Base-by-base conservation (phyloP, 139 green algal genomes). In the Micromonas commoda region DNA sequence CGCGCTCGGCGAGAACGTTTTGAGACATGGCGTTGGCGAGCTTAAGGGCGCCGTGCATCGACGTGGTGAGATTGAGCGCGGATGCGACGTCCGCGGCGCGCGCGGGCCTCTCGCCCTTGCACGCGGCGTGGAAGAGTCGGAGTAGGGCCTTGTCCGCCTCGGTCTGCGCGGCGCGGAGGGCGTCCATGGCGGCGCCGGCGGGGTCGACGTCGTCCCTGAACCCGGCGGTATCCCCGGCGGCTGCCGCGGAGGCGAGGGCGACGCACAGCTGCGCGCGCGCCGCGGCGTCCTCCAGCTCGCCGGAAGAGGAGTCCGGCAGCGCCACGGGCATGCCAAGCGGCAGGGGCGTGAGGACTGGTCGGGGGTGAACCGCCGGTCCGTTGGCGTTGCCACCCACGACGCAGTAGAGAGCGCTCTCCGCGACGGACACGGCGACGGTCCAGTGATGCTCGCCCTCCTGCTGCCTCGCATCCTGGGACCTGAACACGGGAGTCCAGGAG, bases 401-500 rank as follows among this genome's bases (percentile, higher is more conserved):
- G 81, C 85, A 91, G 66, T 79, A 85, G 26, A 96, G 57, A 1
- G 68, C 33, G 2, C 24, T 39, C 79, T 94, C 75, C 29, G 24
- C 54, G n/a, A 64, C 29, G n/a, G 35, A 78, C 23, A 93, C 32
- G 3, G 80, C 83, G 29, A 96, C 88, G 28, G 91, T 57, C 91
- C 91, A 96, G 83, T 88, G 88, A 29, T 83, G 73, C 78, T 96
- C 88, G 2, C 33, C 53, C 5, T 45, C 71, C 38, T 74, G 79
- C 72, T 87, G 83, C 45, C 83, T 74, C 28, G 80, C 80, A 24
- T 64, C 33, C 4, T 76, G 45, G 0, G 89, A 87, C 64, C 73
- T 78, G 79, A 84, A 92, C 0, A 91, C 68, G 9, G 86, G 90
- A 57, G 89, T 53, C 91, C 91, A 96, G 31, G 75, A 79, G 20